Conservation (phyloP, 2,329 filamentous ascomycete species). For the Fusarium austroafricanum region DNA sequence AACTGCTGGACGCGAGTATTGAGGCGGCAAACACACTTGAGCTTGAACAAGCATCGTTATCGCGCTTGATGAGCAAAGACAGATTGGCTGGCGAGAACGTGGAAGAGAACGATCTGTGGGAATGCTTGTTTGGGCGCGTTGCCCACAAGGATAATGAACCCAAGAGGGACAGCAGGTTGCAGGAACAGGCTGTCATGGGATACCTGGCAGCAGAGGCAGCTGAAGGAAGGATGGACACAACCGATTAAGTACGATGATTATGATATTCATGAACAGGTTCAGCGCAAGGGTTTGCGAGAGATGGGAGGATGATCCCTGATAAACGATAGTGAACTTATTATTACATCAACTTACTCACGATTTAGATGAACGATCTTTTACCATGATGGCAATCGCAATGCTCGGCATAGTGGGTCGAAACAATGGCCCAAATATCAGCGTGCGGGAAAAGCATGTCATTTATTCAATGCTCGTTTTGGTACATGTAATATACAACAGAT, state of each 20-base stretch:
- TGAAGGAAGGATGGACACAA: slow-evolving; percentile 47
- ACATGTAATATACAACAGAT: slow-evolving; percentile 44
- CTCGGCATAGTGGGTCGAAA: background rate
- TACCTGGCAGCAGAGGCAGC: slow-evolving; percentile 61
- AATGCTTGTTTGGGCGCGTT: slow-evolving; percentile 81
- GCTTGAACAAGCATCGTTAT: slow-evolving; percentile 77
- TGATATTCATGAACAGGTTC: background rate
- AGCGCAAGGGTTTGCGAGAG: background rate
- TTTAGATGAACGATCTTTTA: background rate
- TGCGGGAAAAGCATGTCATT: slow-evolving; percentile 24
- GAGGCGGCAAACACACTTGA: slow-evolving; percentile 89
- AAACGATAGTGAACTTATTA: background rate
- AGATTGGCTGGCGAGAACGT: slow-evolving; percentile 83
- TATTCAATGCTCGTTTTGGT: slow-evolving; percentile 33
- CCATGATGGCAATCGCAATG: background rate
- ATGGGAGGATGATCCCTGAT: background rate
- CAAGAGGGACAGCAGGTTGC: slow-evolving; percentile 44
- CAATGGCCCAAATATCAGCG: background rate
- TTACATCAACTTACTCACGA: background rate
- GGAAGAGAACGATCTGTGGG: slow-evolving; percentile 83
- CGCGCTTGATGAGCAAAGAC: slow-evolving; percentile 76
- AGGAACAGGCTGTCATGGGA: slow-evolving; percentile 53
- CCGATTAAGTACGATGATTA: slow-evolving; percentile 10
- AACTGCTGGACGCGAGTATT: slow-evolving; percentile 70
- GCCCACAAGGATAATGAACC: slow-evolving; percentile 45